Conservation (phyloP, 208 protist genomes). For the Crithidia thermophila region DNA sequence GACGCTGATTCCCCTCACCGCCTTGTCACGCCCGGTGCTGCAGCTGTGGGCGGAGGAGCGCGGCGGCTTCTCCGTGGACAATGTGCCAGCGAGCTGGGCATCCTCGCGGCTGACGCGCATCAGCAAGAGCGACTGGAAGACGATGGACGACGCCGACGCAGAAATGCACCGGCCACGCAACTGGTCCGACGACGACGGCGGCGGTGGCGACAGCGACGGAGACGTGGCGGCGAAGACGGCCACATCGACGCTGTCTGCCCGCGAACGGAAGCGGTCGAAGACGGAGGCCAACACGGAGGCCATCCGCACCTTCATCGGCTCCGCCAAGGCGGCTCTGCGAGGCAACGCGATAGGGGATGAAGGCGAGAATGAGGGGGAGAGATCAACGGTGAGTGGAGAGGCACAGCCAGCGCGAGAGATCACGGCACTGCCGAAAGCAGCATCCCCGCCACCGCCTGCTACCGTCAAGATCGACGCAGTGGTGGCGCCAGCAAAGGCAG, state of each 20-base stretch:
- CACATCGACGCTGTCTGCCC: not conserved
- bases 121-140: conserved; percentile 57
- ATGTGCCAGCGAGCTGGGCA: conserved; percentile 20
- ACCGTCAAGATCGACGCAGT: no score
- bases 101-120: conserved; percentile 21
- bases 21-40: conserved; percentile 15
- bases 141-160: conserved; percentile 44
- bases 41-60: conserved; percentile 27
- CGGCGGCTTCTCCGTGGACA: no score
- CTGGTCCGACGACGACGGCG: conserved; percentile 26
- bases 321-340: conserved; percentile 11
- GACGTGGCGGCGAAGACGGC: not conserved
- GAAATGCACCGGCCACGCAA: conserved; percentile 31
- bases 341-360: not conserved
- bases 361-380: not conserved
- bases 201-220: conserved; percentile 7
- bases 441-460: no score
- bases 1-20: not conserved
- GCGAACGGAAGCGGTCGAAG: conserved; percentile 16
- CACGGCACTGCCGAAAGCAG: no score
- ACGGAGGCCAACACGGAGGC: conserved; percentile 22
- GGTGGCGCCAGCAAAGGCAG: no score
- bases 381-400: not conserved
- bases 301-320: conserved; percentile 6
- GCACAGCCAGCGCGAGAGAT: not conserved